A percentile compares a stretch with the other conserved stretches of the same genome.
Evolutionary conservation across 2,329 filamentous ascomycete genomes (phyloP).

Genomic region (Shiraia sp.): DNA sequence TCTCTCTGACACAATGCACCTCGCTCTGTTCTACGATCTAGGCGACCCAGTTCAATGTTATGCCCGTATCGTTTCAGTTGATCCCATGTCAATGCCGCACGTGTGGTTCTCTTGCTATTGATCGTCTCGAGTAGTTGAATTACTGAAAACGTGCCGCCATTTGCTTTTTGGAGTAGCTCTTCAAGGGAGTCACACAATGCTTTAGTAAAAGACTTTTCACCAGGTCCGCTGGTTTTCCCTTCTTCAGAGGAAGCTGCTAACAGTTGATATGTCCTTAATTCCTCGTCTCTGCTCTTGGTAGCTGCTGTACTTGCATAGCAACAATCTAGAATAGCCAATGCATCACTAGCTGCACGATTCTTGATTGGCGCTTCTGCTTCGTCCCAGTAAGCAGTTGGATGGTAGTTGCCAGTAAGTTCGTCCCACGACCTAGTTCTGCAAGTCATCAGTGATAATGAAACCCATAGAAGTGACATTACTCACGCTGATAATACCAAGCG

Average conservation of each 20-base stretch:
- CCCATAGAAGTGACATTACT: too few species aligned
- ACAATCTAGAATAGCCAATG: conserved; percentile 35
- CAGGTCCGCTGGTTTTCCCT: conserved; percentile 1
- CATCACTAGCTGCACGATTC: conserved; percentile 19
- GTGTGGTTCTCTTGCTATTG: background rate
- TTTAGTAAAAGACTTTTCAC: conserved; percentile 5
- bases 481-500: too few species aligned
- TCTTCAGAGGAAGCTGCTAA: too few species aligned
- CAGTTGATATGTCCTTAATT: conserved; percentile 5
- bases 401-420: conserved; percentile 1
- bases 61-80: background rate
- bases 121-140: background rate
- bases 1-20: too few species aligned
- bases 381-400: conserved; percentile 20
- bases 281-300: conserved; percentile 13
- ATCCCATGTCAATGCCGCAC: background rate
- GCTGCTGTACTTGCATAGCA: conserved; percentile 33
- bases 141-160: too few species aligned
- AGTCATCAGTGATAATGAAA: too few species aligned
- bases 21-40: too few species aligned
- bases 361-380: conserved; percentile 20
- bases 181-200: conserved; percentile 1
- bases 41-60: too few species aligned
- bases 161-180: background rate
- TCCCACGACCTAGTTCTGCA: background rate